Base-by-base conservation (phyloP, 2,329 filamentous ascomycete genomes). In the Curvularia lunata region DNA sequence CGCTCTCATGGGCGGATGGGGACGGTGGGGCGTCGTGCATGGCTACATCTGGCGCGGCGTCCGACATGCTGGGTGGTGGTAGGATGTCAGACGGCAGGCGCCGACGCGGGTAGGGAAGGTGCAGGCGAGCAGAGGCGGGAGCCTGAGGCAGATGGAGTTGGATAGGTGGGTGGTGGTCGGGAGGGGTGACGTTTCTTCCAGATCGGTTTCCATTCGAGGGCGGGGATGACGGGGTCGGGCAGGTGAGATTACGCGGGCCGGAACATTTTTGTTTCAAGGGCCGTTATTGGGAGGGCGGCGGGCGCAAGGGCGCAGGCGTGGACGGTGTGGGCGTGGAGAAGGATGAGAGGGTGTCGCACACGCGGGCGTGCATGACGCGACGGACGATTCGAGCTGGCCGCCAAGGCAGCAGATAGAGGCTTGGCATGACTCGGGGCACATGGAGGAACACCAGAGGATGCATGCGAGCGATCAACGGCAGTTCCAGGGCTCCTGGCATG, bases 181-280 rank as follows among this genome's bases (percentile, higher is more conserved):
- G 59, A 65, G 59, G 59, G 62, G 63, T 55, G 50, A 56, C 42
- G 61, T 46, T 55, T 46, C 41, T 74, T 74, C 71, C 58, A 64
- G 68, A 73, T 72, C 54, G 25, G 46, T 65, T 65, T 68, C 67
- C 61, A 68, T 64, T 30, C 27, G 27, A 27, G 27, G 9, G 27
- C 27, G 27, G 27, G 27, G 27, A 30, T 4, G 27, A 30, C 9
- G 27, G 27, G 27, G 40, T 19, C 21, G 40, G 13, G 40, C 40
- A 16, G 21, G 13, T 42, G 46, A 42, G 56, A 47, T 65, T 62
- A 67, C 69, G 68, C 65, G 60, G 48, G 49, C 38, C 45, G 51
- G 42, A 49, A 38, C 43, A 54, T 62, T 40, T 62, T 63, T 60
- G 69, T 73, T 72, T 73, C 70, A 70, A 42, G 64, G 54, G 57